phyloP scores from a whole-genome alignment of 2,329 filamentous ascomycete species.

The Aaosphaeria pasadenensis region DNA sequence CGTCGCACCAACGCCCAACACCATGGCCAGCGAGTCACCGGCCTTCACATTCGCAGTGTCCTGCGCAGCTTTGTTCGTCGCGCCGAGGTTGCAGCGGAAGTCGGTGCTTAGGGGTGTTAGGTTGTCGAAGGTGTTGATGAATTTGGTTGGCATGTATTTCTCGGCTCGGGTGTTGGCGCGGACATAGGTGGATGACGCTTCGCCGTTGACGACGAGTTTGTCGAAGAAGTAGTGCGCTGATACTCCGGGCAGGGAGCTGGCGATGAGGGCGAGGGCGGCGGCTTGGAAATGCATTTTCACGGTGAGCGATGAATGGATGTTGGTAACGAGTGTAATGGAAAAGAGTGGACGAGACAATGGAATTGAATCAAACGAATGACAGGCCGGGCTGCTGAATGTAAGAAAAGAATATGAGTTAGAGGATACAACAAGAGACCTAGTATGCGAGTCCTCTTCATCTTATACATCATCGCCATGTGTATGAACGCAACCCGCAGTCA shows the following conservation, averaged over 20 bases:
- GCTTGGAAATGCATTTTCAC: too few relatives aligned
- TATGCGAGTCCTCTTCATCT: too few relatives aligned
- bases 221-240: conserved; percentile 25
- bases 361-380: too few relatives aligned
- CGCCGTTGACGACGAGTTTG: conserved; percentile 13
- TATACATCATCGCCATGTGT: too few relatives aligned
- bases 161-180: conserved; percentile 19
- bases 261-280: too few relatives aligned
- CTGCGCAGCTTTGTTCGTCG: conserved; percentile 8
- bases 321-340: too few relatives aligned
- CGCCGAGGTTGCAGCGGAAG: conserved; percentile 27
- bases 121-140: conserved; percentile 16
- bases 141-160: conserved; percentile 22
- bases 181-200: conserved; percentile 16
- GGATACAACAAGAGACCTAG: too few relatives aligned
- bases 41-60: conserved; percentile 13
- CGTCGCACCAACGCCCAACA: conserved; percentile 13
- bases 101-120: conserved; percentile 16
- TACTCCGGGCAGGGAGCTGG: neutral
- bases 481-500: too few relatives aligned
- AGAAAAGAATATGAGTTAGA: too few relatives aligned
- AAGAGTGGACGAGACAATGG: too few relatives aligned
- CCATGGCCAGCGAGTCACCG: conserved; percentile 35
- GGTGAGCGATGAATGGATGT: too few relatives aligned
- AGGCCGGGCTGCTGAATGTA: too few relatives aligned